Evolutionary conservation across 2,329 filamentous ascomycete species (phyloP).

Genomic region (Colletotrichum noveboracense): DNA sequence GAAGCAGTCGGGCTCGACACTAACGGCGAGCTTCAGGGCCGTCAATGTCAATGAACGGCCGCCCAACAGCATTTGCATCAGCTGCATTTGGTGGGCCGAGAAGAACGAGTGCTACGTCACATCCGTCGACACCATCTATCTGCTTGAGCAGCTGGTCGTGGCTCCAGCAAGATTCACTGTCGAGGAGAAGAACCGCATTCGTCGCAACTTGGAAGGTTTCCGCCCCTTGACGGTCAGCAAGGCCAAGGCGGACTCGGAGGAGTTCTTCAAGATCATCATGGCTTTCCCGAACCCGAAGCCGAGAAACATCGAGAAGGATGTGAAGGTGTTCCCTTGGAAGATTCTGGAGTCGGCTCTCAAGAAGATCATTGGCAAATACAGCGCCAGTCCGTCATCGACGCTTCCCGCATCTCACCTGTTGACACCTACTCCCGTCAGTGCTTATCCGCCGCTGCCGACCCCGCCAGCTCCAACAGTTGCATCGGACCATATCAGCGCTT

Average conservation of each 20-base stretch:
- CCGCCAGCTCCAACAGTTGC: conserved; percentile 42
- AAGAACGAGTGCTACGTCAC: conserved; percentile 92
- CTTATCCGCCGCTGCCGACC: conserved; percentile 52
- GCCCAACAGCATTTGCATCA: conserved; percentile 89
- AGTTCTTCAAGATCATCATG: conserved; percentile 99
- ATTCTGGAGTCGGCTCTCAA: conserved; percentile 85
- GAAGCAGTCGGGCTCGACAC: conserved; percentile 79
- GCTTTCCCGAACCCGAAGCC: conserved; percentile 94
- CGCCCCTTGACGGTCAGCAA: conserved; percentile 93
- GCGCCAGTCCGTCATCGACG: conserved; percentile 50
- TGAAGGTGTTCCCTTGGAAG: conserved; percentile 98
- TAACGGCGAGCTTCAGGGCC: conserved; percentile 80
- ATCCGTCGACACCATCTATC: conserved; percentile 93
- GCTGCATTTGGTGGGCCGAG: conserved; percentile 97
- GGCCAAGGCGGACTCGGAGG: conserved; percentile 87
- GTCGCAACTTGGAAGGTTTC: conserved; percentile 94
- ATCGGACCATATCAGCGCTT: conserved; percentile 41
- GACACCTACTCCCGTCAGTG: conserved; percentile 39
- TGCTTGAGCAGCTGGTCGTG: conserved; percentile 90
- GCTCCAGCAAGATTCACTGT: conserved; percentile 81
- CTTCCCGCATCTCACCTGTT: conserved; percentile 45
- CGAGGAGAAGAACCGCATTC: conserved; percentile 98
- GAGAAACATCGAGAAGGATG: conserved; percentile 97
- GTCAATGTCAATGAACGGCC: conserved; percentile 80
- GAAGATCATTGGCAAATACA: conserved; percentile 99